Conservation (phyloP, 2,329 filamentous ascomycete species). For the Sarocladium oryzae region DNA sequence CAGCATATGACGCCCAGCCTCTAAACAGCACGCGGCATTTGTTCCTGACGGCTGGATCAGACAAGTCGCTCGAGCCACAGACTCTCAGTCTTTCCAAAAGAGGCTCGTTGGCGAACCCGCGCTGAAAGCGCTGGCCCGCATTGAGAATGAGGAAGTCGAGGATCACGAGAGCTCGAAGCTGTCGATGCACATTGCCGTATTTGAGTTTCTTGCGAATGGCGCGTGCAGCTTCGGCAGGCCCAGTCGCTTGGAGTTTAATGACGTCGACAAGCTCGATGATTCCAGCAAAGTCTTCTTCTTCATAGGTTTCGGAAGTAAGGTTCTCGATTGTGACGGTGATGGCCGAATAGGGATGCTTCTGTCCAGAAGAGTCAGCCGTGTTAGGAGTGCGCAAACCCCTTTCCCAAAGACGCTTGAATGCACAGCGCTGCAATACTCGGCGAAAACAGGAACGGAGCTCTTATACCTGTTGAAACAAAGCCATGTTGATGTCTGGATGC, state of each 20-base stretch:
- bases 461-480: constrained; percentile 11
- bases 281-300: constrained; percentile 85
- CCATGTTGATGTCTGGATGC: background rate
- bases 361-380: background rate
- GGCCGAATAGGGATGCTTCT: constrained; percentile 78
- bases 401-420: too few relatives aligned
- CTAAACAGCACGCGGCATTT: constrained; percentile 85
- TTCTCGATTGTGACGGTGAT: constrained; percentile 89
- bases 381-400: too few relatives aligned
- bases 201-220: constrained; percentile 98
- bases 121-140: constrained; percentile 79
- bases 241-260: constrained; percentile 79
- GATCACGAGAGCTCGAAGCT: constrained; percentile 80
- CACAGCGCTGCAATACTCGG: too few relatives aligned
- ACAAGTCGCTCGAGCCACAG: constrained; percentile 76
- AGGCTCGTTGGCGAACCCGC: constrained; percentile 82
- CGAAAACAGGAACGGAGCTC: background rate
- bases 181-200: constrained; percentile 90
- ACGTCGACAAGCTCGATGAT: constrained; percentile 93
- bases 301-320: constrained; percentile 81
- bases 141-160: constrained; percentile 94
- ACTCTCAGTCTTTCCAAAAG: constrained; percentile 86
- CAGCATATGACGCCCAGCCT: constrained; percentile 83
- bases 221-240: constrained; percentile 81
- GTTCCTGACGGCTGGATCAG: constrained; percentile 76